Conservation (phyloP, 352 stramenopile genomes). For the Phytopythium chamaehyphon region DNA sequence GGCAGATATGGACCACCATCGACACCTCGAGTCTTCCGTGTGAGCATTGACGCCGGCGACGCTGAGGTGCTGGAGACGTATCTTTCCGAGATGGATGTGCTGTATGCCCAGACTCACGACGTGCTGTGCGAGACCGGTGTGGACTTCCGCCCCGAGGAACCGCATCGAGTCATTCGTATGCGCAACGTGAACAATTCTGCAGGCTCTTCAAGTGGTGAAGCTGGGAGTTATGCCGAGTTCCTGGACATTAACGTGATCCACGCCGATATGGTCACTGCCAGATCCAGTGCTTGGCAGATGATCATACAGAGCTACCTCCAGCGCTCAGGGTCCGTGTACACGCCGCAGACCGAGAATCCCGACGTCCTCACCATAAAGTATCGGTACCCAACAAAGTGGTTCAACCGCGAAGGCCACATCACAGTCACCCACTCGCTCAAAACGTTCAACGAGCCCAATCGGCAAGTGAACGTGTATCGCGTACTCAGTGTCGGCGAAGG, state of each 20-base stretch:
- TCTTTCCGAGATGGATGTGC: not conserved
- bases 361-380: not conserved
- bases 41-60: not conserved
- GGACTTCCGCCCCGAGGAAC: not conserved
- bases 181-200: not conserved
- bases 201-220: not conserved
- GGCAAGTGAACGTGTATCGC: slow-evolving; percentile 20
- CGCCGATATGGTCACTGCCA: not conserved
- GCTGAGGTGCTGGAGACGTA: not conserved
- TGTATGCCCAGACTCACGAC: not conserved
- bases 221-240: not conserved
- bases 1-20: not conserved
- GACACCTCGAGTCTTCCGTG: not conserved
- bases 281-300: not conserved
- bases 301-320: not conserved
- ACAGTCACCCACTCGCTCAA: not conserved
- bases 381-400: not conserved
- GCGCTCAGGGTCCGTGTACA: not conserved
- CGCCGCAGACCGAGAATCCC: not conserved
- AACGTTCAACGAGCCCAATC: slow-evolving; percentile 9
- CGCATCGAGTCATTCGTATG: not conserved
- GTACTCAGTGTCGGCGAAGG: slow-evolving; percentile 27
- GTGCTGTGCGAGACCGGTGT: slow-evolving; percentile 1
- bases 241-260: not conserved
- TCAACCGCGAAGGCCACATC: not conserved